A percentile compares a stretch with the other conserved stretches of the same genome.
phyloP scores from a whole-genome alignment of 1,284 basidiomycete species.

The Sutorius eximius region DNA sequence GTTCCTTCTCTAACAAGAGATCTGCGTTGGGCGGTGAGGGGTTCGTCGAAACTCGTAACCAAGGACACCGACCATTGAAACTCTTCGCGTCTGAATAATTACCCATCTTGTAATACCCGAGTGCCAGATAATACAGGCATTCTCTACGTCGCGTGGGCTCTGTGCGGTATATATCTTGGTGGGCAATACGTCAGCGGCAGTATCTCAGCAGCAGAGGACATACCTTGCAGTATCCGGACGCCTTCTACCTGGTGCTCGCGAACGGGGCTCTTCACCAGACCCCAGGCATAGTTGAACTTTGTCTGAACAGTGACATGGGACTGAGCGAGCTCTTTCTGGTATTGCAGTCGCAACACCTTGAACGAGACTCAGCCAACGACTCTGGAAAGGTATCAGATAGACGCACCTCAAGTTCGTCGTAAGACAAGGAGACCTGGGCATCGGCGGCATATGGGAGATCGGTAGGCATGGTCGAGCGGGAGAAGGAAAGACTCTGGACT shows the following conservation, averaged over 20 bases:
- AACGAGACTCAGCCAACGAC: slow-evolving; percentile 4
- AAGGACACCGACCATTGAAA: slow-evolving; percentile 77
- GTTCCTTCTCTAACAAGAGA: slow-evolving; percentile 90
- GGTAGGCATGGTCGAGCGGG: slow-evolving; percentile 53
- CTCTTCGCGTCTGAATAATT: slow-evolving; percentile 92
- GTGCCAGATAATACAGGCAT: slow-evolving; percentile 95
- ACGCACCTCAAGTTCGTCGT: slow-evolving; percentile 84
- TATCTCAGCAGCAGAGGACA: background rate
- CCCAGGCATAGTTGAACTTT: slow-evolving; percentile 99
- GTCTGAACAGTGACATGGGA: slow-evolving; percentile 92
- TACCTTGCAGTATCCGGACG: slow-evolving; percentile 89
- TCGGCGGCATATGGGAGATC: slow-evolving; percentile 97
- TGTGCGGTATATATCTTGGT: slow-evolving; percentile 81
- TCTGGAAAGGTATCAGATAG: background rate
- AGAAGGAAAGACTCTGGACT: slow-evolving; percentile 5
- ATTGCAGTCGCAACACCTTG: slow-evolving; percentile 87
- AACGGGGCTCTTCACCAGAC: slow-evolving; percentile 85
- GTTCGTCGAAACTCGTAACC: background rate
- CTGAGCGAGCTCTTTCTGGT: slow-evolving; percentile 83
- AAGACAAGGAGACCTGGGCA: slow-evolving; percentile 84
- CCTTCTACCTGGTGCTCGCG: slow-evolving; percentile 87
- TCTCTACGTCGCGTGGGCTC: slow-evolving; percentile 90
- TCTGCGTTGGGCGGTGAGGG: slow-evolving; percentile 45
- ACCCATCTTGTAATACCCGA: slow-evolving; percentile 96
- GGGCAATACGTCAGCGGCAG: slow-evolving; percentile 5